A percentile compares a stretch with the other conserved stretches of the same genome.
Conservation (phyloP, 331 rosid species). For the Arachis monticola region DNA sequence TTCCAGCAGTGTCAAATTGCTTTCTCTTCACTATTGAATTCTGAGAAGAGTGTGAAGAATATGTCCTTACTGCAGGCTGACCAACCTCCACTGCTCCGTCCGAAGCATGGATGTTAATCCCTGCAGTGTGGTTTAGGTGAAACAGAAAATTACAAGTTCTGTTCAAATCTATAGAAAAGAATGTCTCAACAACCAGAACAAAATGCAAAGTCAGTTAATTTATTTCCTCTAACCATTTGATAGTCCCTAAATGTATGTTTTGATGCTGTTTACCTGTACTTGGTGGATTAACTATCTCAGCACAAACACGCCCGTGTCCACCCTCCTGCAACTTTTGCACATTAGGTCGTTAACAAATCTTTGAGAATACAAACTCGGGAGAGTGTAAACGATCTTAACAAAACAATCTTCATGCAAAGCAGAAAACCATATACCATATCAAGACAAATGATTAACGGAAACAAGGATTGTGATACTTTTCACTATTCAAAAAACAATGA, state of each 20-base stretch:
- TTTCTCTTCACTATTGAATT: constrained; percentile 16
- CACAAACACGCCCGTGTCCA: constrained; percentile 49
- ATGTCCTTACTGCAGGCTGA: constrained; percentile 37
- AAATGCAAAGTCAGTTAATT: neutral
- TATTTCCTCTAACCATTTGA: neutral
- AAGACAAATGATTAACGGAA: constrained; percentile 20
- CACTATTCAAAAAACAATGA: neutral
- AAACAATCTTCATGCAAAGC: constrained; percentile 7
- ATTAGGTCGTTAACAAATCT: constrained; percentile 1
- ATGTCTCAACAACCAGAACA: constrained; percentile 4
- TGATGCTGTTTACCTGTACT: constrained; percentile 50
- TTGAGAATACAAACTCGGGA: constrained; percentile 8
- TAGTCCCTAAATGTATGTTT: neutral
- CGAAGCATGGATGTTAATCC: constrained; percentile 8
- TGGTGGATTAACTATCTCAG: constrained; percentile 52
- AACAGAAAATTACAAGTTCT: constrained; percentile 19
- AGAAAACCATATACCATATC: neutral
- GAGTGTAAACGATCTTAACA: constrained; percentile 18
- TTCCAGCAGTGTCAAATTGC: constrained; percentile 19
- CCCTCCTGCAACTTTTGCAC: constrained; percentile 49
- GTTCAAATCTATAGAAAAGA: constrained; percentile 4
- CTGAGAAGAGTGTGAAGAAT: constrained; percentile 33
- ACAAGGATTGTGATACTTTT: neutral
- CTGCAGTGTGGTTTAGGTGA: constrained; percentile 36
- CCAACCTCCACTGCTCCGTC: constrained; percentile 36